Percentiles rank a stretch among this genome's conserved stretches.
Conservation (phyloP, 2,329 filamentous ascomycete species). For the Fusarium sp. region DNA sequence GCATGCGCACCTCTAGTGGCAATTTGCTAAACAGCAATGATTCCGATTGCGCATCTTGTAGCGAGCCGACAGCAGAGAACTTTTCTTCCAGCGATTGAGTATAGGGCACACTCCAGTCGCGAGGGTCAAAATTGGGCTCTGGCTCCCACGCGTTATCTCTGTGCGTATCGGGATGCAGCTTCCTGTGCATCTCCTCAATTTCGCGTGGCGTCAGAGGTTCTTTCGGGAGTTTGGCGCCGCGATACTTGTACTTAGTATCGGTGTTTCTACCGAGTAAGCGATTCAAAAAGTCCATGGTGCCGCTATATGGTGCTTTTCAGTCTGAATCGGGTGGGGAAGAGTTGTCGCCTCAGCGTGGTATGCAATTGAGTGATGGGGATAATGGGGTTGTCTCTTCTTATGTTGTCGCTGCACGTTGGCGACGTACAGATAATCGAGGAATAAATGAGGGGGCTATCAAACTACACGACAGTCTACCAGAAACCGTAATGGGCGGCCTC, state of each 20-base stretch:
- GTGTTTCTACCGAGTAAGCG: neutral
- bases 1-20: neutral
- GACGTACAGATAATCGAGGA: rapidly evolving
- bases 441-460: neutral
- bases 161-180: neutral
- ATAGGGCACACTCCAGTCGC: neutral
- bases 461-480: too few relatives aligned
- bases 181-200: neutral
- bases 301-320: too few relatives aligned
- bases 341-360: neutral
- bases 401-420: neutral
- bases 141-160: neutral
- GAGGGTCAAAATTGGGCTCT: neutral
- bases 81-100: neutral
- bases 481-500: neutral
- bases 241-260: neutral
- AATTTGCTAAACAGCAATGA: neutral
- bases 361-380: neutral
- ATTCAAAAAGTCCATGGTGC: neutral
- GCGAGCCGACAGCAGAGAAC: neutral
- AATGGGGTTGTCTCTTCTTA: rapidly evolving
- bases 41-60: neutral
- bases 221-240: neutral
- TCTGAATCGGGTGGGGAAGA: neutral
- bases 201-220: neutral